phyloP scores from a whole-genome alignment of 441 rosid species.

The Populus hybrid region DNA sequence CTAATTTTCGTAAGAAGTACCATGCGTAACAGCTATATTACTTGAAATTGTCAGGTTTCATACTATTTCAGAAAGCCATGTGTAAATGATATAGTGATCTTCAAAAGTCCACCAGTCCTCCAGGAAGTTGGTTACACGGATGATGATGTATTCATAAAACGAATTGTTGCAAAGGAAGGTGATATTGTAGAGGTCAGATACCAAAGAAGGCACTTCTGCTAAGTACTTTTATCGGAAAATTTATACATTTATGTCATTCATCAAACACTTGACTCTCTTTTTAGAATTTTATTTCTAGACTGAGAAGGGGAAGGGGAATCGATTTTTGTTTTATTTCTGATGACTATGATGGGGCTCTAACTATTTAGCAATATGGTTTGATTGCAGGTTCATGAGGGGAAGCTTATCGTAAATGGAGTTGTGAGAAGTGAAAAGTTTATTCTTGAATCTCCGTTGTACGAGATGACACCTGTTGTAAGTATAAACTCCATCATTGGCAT shows the following conservation, averaged over 20 bases:
- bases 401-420: conserved; percentile 74
- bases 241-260: background rate
- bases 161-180: conserved; percentile 88
- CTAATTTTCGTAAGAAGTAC: background rate
- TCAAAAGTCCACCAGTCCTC: conserved; percentile 90
- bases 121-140: conserved; percentile 91
- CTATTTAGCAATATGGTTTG: background rate
- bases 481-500: background rate
- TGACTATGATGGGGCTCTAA: background rate
- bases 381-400: conserved; percentile 75
- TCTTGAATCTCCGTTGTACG: conserved; percentile 70
- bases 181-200: conserved; percentile 76
- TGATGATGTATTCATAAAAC: conserved; percentile 87
- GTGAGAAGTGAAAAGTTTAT: conserved; percentile 63
- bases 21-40: background rate
- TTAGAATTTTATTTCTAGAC: background rate
- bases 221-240: background rate
- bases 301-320: background rate
- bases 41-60: conserved; percentile 53
- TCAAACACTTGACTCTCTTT: background rate
- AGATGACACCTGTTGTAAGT: conserved; percentile 83
- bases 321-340: background rate
- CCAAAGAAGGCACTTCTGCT: background rate
- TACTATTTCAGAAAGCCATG: conserved; percentile 94
- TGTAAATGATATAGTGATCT: conserved; percentile 86